phyloP scores from a whole-genome alignment of 75 land plant genomes.

The Picea glauca region DNA sequence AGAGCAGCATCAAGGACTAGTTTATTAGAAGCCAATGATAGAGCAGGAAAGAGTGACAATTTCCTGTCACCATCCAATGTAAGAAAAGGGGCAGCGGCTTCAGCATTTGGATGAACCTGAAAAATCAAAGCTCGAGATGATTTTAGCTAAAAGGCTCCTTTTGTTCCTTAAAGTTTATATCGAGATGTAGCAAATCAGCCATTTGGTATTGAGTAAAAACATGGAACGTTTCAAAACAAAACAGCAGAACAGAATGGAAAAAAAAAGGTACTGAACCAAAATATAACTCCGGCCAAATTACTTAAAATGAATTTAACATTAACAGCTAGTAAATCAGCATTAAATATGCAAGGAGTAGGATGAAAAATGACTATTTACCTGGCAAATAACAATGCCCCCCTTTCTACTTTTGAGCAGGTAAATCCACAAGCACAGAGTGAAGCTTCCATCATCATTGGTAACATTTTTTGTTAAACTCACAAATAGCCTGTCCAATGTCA shows the following conservation, averaged over 20 bases:
- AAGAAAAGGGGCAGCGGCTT: constrained; percentile 52
- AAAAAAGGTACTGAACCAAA: constrained; percentile 5
- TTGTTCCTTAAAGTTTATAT: background rate
- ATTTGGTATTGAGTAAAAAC: background rate
- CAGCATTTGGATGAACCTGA: constrained; percentile 20
- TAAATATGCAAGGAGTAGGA: background rate
- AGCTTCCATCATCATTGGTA: constrained; percentile 20
- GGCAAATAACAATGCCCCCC: constrained; percentile 28
- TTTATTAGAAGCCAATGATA: constrained; percentile 26
- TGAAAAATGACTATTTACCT: constrained; percentile 17
- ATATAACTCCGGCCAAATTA: too few relatives aligned
- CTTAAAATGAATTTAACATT: background rate
- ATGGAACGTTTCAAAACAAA: background rate
- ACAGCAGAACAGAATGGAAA: background rate
- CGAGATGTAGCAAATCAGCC: background rate
- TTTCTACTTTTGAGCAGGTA: constrained; percentile 47
- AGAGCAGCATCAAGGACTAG: constrained; percentile 14
- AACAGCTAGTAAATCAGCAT: too few relatives aligned
- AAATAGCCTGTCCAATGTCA: background rate
- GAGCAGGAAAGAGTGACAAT: constrained; percentile 47
- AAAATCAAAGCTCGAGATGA: background rate
- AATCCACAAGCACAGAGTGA: constrained; percentile 74
- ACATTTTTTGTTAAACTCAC: constrained; percentile 4
- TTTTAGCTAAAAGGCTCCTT: background rate
- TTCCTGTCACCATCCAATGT: constrained; percentile 46